A percentile compares a stretch with the other conserved stretches of the same genome.
Conservation (phyloP, 306 rosid species). For the Malus fusca region DNA sequence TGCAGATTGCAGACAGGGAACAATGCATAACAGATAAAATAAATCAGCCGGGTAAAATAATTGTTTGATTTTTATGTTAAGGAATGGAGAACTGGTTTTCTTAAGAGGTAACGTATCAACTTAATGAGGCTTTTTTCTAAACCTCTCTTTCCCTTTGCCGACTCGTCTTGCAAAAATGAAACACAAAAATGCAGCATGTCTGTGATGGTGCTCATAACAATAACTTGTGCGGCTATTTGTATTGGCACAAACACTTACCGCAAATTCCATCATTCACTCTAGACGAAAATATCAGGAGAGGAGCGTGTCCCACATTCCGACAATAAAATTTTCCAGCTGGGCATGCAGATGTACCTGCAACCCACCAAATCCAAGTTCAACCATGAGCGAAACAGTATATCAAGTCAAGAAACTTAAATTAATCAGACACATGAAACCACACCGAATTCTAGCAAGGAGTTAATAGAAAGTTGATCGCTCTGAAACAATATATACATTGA, state of each 20-base stretch:
- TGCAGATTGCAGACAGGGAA: conserved; percentile 25
- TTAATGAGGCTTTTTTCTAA: neutral
- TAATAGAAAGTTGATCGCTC: neutral
- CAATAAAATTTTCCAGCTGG: conserved; percentile 74
- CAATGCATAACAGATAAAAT: neutral
- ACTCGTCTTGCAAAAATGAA: neutral
- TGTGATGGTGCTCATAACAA: neutral
- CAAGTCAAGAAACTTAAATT: no score
- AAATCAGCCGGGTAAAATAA: neutral
- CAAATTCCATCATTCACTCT: conserved; percentile 95
- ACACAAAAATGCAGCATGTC: neutral
- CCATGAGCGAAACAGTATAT: neutral
- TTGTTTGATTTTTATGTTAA: neutral
- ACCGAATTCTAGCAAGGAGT: neutral
- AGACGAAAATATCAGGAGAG: conserved; percentile 59
- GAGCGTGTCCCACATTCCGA: conserved; percentile 63
- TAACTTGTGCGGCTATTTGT: neutral
- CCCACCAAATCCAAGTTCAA: neutral
- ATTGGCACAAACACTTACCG: conserved; percentile 41
- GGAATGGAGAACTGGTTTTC: neutral
- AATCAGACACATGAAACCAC: no score
- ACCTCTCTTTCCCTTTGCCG: neutral
- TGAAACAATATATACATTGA: neutral
- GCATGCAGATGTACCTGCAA: conserved; percentile 90
- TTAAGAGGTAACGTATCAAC: neutral